Base-by-base conservation (phyloP, 2,329 filamentous ascomycete genomes). In the Aspergillus novoparasiticus region DNA sequence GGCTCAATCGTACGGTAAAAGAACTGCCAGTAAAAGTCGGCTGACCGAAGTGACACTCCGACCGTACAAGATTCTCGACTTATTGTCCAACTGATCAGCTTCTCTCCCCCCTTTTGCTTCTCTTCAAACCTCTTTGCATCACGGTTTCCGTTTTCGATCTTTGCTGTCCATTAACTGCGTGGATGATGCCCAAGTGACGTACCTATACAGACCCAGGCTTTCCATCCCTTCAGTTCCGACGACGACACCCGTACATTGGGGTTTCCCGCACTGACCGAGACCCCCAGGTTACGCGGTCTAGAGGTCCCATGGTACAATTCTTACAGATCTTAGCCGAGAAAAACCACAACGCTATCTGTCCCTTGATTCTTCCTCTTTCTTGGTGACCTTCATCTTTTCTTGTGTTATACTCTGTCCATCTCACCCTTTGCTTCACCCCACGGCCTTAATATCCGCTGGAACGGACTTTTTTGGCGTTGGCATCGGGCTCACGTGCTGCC, bases 301-400 rank as follows among this genome's bases (percentile, higher is more conserved):
- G 41, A 30, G 56, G 64, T 63, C 62, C 69, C 69, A 71, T 71
- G 69, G 69, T 70, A 69, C 68, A 60, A 63, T 62, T 51, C 60
- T 65, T 50, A 66, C 67, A 51, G 54, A 60, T 48, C 64, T 59
- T 63, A 63, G 58, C 68, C 64, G 65, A 69, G 55, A 63, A 64
- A 62, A 28, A 57, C 51, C 43, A 60, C 57, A 36, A 59, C 57
- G 45, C 23, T 48, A 8, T 45, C 39, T 50, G 57, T 55, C 56
- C 26, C 50, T 57, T 46, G 34, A 62, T 51, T 43, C 34, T 61
- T 58, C 43, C 45, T 36, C 34, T n/a, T 43, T 48, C 56, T 30
- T 45, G 39, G 9, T 54, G 48, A 43, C 28, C 50, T 21, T 60
- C 30, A 9, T 28, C 23, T 23, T 36, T 23, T n/a, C 34, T 30